phyloP scores from a whole-genome alignment of 2,329 filamentous ascomycete species.

The Paecilomyces sp. region DNA sequence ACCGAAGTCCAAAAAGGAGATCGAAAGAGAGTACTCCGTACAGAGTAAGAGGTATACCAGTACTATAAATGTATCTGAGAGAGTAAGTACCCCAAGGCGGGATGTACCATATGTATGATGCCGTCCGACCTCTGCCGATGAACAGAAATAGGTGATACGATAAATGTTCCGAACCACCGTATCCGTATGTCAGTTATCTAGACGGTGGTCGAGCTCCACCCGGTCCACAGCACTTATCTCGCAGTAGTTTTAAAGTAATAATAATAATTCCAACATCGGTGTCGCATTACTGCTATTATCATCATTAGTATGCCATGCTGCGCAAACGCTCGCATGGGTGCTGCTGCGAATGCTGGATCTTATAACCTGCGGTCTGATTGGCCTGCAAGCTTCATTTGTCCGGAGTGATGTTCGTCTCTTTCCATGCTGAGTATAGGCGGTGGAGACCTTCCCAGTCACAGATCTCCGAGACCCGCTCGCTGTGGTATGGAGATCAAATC shows the following conservation, averaged over 20 bases:
- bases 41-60: background rate
- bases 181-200: background rate
- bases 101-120: background rate
- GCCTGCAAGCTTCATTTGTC: background rate
- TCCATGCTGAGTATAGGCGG: background rate
- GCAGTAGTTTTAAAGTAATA: background rate
- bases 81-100: too few species aligned
- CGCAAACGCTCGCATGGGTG: background rate
- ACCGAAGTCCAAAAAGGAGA: background rate
- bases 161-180: background rate
- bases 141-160: background rate
- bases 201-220: background rate
- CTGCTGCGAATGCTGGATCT: background rate
- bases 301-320: background rate
- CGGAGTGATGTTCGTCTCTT: background rate
- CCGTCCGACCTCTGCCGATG: background rate
- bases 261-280: background rate
- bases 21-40: background rate
- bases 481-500: background rate
- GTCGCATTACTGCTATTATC: background rate
- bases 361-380: background rate
- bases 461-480: background rate
- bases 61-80: background rate
- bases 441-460: background rate
- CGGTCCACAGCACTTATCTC: background rate